A percentile compares a stretch with the other conserved stretches of the same genome.
These are phyloP conservation scores for Saposhnikovia divaricata DNA, from an alignment of 129 eudicot species.

Conservation along the genomic window DNA sequence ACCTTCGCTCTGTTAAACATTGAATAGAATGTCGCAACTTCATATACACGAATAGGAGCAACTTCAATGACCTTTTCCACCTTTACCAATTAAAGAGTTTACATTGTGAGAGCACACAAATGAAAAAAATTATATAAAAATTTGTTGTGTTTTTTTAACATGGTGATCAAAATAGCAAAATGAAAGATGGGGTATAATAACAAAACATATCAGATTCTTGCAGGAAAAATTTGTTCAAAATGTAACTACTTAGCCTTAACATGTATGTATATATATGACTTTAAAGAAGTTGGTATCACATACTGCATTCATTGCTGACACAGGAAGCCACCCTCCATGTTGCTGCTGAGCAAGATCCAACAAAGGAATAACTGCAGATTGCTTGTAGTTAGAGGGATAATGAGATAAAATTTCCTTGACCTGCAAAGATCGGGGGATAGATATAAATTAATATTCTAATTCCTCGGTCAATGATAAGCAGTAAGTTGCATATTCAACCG, in stretches of 20 bases:
- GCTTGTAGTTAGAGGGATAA: conserved; percentile 97
- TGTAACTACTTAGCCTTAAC: neutral
- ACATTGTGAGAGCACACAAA: neutral
- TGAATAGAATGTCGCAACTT: conserved; percentile 96
- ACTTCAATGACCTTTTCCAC: conserved; percentile 90
- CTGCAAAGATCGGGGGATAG: conserved; percentile 25
- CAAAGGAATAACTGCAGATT: conserved; percentile 95
- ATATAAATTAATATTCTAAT: neutral
- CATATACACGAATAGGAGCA: conserved; percentile 99
- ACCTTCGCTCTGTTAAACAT: conserved; percentile 97
- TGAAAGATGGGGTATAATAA: neutral
- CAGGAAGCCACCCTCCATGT: conserved; percentile 99
- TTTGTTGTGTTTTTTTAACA: neutral
- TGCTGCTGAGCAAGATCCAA: conserved; percentile 99
- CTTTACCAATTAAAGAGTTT: conserved; percentile 26
- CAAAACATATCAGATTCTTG: neutral
- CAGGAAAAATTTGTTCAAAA: neutral
- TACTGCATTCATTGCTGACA: conserved; percentile 99
- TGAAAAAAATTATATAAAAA: neutral
- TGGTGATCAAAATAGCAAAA: neutral
- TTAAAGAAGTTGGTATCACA: conserved; percentile 11
- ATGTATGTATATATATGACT: neutral
- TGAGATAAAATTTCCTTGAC: conserved; percentile 81
- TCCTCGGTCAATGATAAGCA: neutral
- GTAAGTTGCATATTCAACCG: neutral